These are phyloP conservation scores for Diutina mesorugosa DNA, from an alignment of 1,139 yeast genomes.

Conservation along the genomic window DNA sequence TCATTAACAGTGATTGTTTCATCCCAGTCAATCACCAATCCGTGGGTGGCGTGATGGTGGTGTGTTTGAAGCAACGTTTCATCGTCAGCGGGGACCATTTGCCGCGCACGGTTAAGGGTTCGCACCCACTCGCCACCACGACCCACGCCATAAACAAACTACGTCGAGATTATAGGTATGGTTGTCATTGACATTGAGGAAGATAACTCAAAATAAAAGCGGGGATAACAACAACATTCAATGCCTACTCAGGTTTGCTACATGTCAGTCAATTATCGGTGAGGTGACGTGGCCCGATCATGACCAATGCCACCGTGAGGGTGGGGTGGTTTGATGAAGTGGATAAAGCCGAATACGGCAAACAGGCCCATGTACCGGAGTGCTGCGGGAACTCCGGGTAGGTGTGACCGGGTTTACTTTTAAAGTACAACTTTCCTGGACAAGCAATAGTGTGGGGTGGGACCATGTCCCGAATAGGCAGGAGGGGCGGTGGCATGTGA, in stretches of 20 bases:
- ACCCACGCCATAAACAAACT: too few relatives aligned
- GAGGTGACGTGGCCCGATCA: too few relatives aligned
- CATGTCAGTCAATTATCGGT: too few relatives aligned
- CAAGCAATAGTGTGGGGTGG: background rate
- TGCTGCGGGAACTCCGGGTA: background rate
- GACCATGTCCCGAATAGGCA: background rate
- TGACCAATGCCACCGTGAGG: too few relatives aligned
- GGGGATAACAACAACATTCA: background rate
- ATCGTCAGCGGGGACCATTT: background rate
- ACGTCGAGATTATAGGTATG: too few relatives aligned
- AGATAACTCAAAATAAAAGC: too few relatives aligned
- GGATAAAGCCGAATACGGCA: background rate
- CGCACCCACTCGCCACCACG: background rate
- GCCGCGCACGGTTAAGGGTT: background rate
- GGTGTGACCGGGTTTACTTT: background rate
- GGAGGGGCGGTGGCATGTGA: background rate
- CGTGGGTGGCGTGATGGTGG: background rate
- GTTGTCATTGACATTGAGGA: too few relatives aligned
- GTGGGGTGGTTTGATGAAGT: background rate
- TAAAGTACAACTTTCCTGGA: background rate
- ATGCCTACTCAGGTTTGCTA: background rate
- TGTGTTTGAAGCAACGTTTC: background rate
- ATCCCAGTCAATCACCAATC: conserved; percentile 51
- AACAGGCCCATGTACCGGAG: background rate
- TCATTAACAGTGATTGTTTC: conserved; percentile 52